Conservation (phyloP, 257 asterid genomes). For the Buddleja alternifolia region DNA sequence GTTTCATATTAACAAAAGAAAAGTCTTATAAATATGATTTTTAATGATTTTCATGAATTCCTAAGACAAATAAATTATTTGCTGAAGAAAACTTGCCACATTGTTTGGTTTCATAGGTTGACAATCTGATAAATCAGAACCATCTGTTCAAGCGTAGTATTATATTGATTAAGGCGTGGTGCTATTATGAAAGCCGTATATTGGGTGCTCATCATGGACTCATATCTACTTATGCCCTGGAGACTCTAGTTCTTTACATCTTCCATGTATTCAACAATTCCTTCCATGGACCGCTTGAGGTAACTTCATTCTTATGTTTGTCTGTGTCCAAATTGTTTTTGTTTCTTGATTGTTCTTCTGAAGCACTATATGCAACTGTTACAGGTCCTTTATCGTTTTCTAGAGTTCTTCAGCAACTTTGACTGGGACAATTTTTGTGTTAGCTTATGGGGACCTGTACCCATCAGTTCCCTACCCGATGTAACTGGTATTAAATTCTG, state of each 20-base stretch:
- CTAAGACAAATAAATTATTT: slow-evolving; percentile 10
- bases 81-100: slow-evolving; percentile 23
- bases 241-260: slow-evolving; percentile 89
- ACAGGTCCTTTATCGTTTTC: slow-evolving; percentile 89
- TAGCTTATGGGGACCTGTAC: slow-evolving; percentile 97
- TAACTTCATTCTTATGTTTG: slow-evolving; percentile 31
- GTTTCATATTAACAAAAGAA: slow-evolving; percentile 22
- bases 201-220: slow-evolving; percentile 98
- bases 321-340: slow-evolving; percentile 18
- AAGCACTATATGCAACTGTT: slow-evolving; percentile 33
- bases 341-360: slow-evolving; percentile 32
- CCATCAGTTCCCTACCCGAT: slow-evolving; percentile 79
- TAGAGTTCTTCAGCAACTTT: slow-evolving; percentile 93
- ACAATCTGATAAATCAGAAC: slow-evolving; percentile 73
- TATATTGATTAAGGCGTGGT: slow-evolving; percentile 95
- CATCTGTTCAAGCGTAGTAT: slow-evolving; percentile 95
- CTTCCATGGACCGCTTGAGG: slow-evolving; percentile 96
- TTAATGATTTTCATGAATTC: slow-evolving; percentile 18
- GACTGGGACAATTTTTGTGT: slow-evolving; percentile 95
- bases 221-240: slow-evolving; percentile 94
- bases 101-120: slow-evolving; percentile 57
- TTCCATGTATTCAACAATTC: slow-evolving; percentile 89
- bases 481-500: slow-evolving; percentile 63
- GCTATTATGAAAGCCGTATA: slow-evolving; percentile 96
- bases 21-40: background rate